Base-by-base conservation (phyloP, 202 grass and related monocot species). In the Setaria italica region DNA sequence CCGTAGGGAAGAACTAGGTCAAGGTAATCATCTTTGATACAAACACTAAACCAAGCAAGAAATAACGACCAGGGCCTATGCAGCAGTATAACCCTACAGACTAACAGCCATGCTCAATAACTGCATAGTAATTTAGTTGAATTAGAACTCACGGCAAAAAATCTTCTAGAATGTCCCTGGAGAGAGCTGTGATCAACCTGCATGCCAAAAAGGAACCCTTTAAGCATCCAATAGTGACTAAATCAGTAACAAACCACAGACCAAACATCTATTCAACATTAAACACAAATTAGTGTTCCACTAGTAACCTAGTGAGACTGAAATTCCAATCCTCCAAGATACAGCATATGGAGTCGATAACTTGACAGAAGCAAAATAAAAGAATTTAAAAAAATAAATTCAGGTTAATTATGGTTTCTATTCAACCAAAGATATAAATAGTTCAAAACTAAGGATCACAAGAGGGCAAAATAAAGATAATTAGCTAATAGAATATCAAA, bases 161-260 rank as follows among this genome's bases (percentile, higher is more conserved):
- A 8, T 95, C 88, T 60, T 95, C 91, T 45, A 98, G 74, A 76
- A 94, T 89, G 89, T 98, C 95, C 86, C 93, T 90, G 15, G 95
- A 93, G 11, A 98, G 86, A 91, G 90, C 89, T 42, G 95, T 80
- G 70, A 94, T 92, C 81, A 98, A 94, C 89, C 95, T 98, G 82
- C 84, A 82, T 74, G 64, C 65, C 49, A 89, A 90, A 59, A 94
- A 76, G 7, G 82, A 74, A 83, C 50, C 21, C 34, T 15, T 88
- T 55, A 86, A 59, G 42, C 43, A 56, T 48, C 41, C 15, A 82
- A 82, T 69, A 74, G 78, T 62, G 4, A 19, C 6, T 50, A 77
- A 67, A 87, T 74, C 62, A 20, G 35, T 45, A 70, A 41, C 7
- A 79, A 70, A 62, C 45, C 47, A 47, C 58, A 72, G 35, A 51